phyloP scores from a whole-genome alignment of 345 rosid genomes.

The Hibiscus tridactylites region DNA sequence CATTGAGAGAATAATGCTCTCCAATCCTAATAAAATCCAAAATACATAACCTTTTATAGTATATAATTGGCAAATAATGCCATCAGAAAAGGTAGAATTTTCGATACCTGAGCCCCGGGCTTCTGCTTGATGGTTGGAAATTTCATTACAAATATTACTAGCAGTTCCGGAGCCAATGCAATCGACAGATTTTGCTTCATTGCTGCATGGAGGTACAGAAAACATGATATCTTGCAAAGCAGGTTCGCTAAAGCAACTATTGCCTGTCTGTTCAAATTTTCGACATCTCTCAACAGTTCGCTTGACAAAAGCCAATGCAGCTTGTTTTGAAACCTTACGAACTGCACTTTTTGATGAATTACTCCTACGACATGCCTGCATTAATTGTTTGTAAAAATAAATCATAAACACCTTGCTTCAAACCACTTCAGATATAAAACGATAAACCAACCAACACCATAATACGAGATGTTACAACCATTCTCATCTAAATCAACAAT shows the following conservation, averaged over 20 bases:
- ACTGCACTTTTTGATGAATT: constrained; percentile 45
- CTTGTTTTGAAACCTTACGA: constrained; percentile 73
- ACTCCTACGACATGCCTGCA: constrained; percentile 71
- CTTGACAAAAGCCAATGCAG: constrained; percentile 59
- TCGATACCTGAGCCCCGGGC: constrained; percentile 76
- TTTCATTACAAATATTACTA: constrained; percentile 76
- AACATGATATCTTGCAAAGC: constrained; percentile 65
- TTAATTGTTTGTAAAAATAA: neutral
- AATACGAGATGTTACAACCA: neutral
- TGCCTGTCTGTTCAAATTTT: constrained; percentile 71
- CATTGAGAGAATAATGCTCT: neutral
- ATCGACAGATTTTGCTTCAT: constrained; percentile 71
- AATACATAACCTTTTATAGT: neutral
- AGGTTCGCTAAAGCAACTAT: constrained; percentile 71
- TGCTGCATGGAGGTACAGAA: constrained; percentile 48
- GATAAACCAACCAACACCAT: neutral
- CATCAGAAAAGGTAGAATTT: constrained; percentile 3
- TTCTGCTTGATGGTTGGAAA: constrained; percentile 56
- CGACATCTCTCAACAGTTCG: constrained; percentile 68
- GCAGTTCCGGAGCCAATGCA: constrained; percentile 95
- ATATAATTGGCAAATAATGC: neutral
- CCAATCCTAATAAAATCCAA: neutral
- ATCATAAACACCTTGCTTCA: neutral
- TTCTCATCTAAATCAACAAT: neutral
- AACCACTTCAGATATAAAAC: neutral